Evolutionary conservation across 2,329 filamentous ascomycete genomes (phyloP), one percentile per base, ranked within the genome.

Genomic region (Xylariomycetidae sp.): DNA sequence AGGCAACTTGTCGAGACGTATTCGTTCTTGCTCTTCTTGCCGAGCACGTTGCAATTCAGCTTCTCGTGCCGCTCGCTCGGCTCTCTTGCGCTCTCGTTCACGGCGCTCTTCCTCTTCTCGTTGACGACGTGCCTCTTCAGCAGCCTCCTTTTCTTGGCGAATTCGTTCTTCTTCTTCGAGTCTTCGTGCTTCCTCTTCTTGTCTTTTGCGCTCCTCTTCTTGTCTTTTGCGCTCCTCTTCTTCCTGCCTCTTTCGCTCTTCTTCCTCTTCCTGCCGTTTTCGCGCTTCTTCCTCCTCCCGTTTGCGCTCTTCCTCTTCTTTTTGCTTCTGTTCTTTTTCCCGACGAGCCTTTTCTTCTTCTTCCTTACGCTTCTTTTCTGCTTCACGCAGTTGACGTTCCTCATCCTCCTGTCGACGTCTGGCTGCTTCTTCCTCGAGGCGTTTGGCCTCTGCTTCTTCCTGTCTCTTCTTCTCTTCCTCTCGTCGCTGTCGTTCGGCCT

Each of bases 1-100:
- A 4, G 79, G 79, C 13, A 82, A 54, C 44, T 72, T 79, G 25
- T 70, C 66, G 17, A 82, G 49, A 12, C 74, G 69, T 19, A 62
- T 57, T 17, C 66, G 67, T 45, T 79, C 74, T 49, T 74, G 63
- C 46, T 81, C 73, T 43, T 75, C 72, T 42, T 75, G 66, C 16
- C 63, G 69, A 10, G 70, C 50, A 29, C 70, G 66, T 34, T 64
- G 66, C 36, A 66, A 59, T 42, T 76, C 73, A 4, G 67, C 70
- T 54, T 76, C 71, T 18, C 64, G 64, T 10, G 69, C 69, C 26
- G 64, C 65, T 26, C 63, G 66, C 45, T 70, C 70, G 11, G 53
- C 54, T 31, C 51, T 50, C 41, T 56, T 51, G 20, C 67, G 66
- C 46, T 77, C 70, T 27, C 63, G 64, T 41, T 74, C 67, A 37